Evolutionary conservation across 2,329 filamentous ascomycete genomes (phyloP), one percentile per base, ranked within the genome.

Genomic region (Fusarium papillatum): DNA sequence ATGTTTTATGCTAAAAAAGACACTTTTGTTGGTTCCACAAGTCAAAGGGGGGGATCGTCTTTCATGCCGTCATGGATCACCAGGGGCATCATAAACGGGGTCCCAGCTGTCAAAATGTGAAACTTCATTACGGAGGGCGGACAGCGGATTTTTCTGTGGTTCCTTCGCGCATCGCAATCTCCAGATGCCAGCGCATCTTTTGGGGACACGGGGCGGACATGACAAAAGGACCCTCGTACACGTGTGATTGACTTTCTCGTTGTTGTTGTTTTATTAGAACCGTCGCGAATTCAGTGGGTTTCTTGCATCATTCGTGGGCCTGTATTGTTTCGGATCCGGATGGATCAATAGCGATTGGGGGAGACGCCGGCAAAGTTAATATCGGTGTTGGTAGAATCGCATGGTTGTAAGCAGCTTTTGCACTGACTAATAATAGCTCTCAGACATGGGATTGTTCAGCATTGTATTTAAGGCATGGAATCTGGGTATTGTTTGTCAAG

Each of bases 31-130:
- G 55, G 66, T 66, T 77, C 74, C 74, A 77, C 74, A 31, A 31
- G 29, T 31, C 29, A 31, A 31, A 31, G 34, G 34, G 34, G 34
- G 69, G 69, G 74, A 76, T 77, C 74, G 53, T 63, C 75, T 55
- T 60, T 59, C 24, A 77, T 76, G 74, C 72, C 69, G 74, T 76
- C 74, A 76, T 76, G 72, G 50, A 46, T 66, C 64, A 59, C 62
- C 46, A 64, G 43, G 59, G 48, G 60, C 57, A 38, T 64, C 53
- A 22, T 22, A 29, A 26, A 53, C 11, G 34, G 57, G 73, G 64
- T 72, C 63, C 59, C 41, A 60, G 43, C 43, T 64, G 48, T 65
- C 69, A 63, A 61, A 65, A 75, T 72, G 57, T 72, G 74, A 76
- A 76, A 75, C 74, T 50, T 76, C 53, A 64, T 19, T 64, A 71